A percentile compares a stretch with the other conserved stretches of the same genome.
Conservation (phyloP, 495 filamentous ascomycete species). For the Trichocladium uniseriatum region DNA sequence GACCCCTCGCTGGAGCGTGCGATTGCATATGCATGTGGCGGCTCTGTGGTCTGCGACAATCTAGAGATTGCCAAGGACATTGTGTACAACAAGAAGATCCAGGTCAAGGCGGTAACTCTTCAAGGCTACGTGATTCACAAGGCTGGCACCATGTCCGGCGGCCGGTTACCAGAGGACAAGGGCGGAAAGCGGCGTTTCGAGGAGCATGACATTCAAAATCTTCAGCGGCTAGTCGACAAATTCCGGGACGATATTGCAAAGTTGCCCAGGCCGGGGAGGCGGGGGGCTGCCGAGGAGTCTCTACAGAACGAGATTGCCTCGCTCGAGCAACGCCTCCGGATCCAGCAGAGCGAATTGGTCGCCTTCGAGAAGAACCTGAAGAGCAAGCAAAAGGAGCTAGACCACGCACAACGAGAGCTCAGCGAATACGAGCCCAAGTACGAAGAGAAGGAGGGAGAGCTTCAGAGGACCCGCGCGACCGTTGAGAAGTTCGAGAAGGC, state of each 20-base stretch:
- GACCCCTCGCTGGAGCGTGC: constrained; percentile 79
- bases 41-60: constrained; percentile 90
- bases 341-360: constrained; percentile 64
- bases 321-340: constrained; percentile 67
- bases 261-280: constrained; percentile 65
- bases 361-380: constrained; percentile 77
- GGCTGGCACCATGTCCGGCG: constrained; percentile 95
- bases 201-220: constrained; percentile 75
- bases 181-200: constrained; percentile 76
- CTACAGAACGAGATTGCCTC: constrained; percentile 71
- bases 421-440: constrained; percentile 70
- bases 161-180: constrained; percentile 62
- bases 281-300: constrained; percentile 65
- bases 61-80: constrained; percentile 77
- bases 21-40: constrained; percentile 89
- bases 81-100: constrained; percentile 74
- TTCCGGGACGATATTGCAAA: constrained; percentile 60
- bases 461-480: constrained; percentile 55
- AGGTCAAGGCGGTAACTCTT: constrained; percentile 87
- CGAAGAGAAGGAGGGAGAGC: constrained; percentile 54
- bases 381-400: constrained; percentile 76
- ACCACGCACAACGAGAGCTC: constrained; percentile 60
- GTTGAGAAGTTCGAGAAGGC: constrained; percentile 63
- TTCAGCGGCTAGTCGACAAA: constrained; percentile 58
- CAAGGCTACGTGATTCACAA: constrained; percentile 94